Conservation (phyloP, 768 basidiomycete genomes). For the Mycena belliarum region DNA sequence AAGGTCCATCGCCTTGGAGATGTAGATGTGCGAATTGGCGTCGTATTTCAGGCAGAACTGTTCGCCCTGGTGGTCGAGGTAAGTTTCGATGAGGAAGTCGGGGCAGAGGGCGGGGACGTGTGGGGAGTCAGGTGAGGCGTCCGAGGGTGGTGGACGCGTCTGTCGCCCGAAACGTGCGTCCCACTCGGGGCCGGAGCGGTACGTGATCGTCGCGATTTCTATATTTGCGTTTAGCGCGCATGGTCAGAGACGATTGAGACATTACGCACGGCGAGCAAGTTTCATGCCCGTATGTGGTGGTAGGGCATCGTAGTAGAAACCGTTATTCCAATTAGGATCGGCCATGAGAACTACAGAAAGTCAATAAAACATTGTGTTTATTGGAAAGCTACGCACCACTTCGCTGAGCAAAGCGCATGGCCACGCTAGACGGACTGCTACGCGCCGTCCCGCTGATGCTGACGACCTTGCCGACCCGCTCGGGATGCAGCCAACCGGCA, state of each 20-base stretch:
- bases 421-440: slow-evolving; percentile 88
- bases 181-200: slow-evolving; percentile 99
- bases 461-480: slow-evolving; percentile 85
- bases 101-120: slow-evolving; percentile 83
- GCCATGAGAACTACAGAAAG: slow-evolving; percentile 87
- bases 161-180: slow-evolving; percentile 94
- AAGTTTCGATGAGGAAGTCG: slow-evolving; percentile 98
- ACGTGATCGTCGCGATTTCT: slow-evolving; percentile 99
- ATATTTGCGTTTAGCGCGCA: not conserved
- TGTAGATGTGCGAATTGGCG: slow-evolving; percentile 97
- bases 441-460: slow-evolving; percentile 95
- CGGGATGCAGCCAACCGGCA: slow-evolving; percentile 89
- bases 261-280: slow-evolving; percentile 79
- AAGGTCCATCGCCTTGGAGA: slow-evolving; percentile 99
- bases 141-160: slow-evolving; percentile 46
- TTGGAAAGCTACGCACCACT: slow-evolving; percentile 64
- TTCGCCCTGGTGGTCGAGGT: slow-evolving; percentile 96
- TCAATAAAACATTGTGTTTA: slow-evolving; percentile 1
- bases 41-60: slow-evolving; percentile 98
- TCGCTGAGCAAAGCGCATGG: slow-evolving; percentile 94
- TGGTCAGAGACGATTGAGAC: not conserved
- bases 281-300: slow-evolving; percentile 99
- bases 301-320: slow-evolving; percentile 94
- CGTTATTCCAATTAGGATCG: slow-evolving; percentile 99
- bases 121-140: slow-evolving; percentile 29